These are phyloP conservation scores for Leersia perrieri DNA, from an alignment of 176 grass and related monocot genomes.

Conservation along the genomic window DNA sequence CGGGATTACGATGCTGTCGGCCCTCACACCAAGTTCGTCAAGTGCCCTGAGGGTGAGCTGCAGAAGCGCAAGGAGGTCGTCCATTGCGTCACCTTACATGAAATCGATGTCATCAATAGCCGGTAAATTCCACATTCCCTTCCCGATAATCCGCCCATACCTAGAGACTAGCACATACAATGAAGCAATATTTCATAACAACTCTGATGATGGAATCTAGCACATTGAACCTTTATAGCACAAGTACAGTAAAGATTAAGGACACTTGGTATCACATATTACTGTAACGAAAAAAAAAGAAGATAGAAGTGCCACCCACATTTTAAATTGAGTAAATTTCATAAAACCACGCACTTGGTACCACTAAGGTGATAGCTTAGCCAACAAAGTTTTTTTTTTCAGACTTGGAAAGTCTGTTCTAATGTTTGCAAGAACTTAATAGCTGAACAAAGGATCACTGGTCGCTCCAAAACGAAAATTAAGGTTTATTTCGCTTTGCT, in stretches of 20 bases:
- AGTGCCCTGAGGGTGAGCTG: conserved; percentile 91
- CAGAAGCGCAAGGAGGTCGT: conserved; percentile 98
- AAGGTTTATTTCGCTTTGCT: background rate
- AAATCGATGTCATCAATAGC: conserved; percentile 99
- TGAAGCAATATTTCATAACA: background rate
- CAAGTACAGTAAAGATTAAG: background rate
- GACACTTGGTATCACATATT: background rate
- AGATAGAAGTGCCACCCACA: background rate
- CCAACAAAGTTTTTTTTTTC: background rate
- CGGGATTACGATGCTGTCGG: conserved; percentile 88
- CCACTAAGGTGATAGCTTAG: background rate
- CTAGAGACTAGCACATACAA: background rate
- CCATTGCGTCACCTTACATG: conserved; percentile 91
- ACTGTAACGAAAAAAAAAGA: background rate
- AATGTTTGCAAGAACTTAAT: background rate
- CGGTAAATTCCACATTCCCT: conserved; percentile 45
- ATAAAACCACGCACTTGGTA: no score
- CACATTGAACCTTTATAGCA: background rate
- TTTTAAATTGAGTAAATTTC: no score
- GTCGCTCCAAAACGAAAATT: background rate
- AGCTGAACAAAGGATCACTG: background rate
- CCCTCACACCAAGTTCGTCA: conserved; percentile 81
- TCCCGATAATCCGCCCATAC: background rate
- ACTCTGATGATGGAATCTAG: background rate
- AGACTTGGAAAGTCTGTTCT: background rate